Evolutionary conservation across 2,329 filamentous ascomycete genomes (phyloP).

Genomic region (Pseudocercospora cruenta): DNA sequence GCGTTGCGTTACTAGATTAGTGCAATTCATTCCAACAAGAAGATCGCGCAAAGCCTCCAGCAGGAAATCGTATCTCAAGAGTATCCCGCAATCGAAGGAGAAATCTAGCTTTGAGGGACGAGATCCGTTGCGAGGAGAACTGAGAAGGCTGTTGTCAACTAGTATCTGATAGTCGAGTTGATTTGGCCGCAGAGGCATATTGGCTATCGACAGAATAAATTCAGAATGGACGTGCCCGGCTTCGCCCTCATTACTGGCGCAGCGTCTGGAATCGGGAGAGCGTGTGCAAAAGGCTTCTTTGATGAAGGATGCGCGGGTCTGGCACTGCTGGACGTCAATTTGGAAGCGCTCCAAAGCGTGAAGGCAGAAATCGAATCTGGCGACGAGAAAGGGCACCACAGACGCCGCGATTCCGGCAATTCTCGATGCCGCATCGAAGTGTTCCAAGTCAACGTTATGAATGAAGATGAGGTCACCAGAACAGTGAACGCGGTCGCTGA

Average conservation of each 20-base stretch:
- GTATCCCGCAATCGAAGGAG: too few relatives aligned
- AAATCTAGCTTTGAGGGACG: too few relatives aligned
- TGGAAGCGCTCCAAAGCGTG: not conserved
- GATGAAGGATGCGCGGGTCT: not conserved
- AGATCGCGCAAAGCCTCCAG: too few relatives aligned
- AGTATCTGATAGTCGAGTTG: too few relatives aligned
- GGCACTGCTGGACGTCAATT: not conserved
- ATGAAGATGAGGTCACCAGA: constrained; percentile 37
- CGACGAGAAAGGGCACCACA: not conserved
- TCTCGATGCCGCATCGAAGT: not conserved
- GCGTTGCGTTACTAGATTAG: too few relatives aligned
- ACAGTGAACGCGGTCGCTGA: constrained; percentile 35
- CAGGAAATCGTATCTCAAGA: too few relatives aligned
- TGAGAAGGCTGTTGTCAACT: too few relatives aligned
- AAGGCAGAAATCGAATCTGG: not conserved
- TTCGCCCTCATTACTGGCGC: constrained; percentile 50
- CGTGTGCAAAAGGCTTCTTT: constrained; percentile 43
- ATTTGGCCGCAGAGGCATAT: too few relatives aligned
- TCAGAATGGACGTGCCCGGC: not conserved
- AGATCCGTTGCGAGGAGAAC: too few relatives aligned
- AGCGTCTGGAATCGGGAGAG: constrained; percentile 54
- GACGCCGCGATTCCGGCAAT: not conserved
- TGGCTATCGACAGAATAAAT: too few relatives aligned
- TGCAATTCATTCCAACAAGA: too few relatives aligned
- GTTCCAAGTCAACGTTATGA: constrained; percentile 35